Base-by-base conservation (phyloP, 176 grass and related monocot genomes). In the Triticum timopheevii region DNA sequence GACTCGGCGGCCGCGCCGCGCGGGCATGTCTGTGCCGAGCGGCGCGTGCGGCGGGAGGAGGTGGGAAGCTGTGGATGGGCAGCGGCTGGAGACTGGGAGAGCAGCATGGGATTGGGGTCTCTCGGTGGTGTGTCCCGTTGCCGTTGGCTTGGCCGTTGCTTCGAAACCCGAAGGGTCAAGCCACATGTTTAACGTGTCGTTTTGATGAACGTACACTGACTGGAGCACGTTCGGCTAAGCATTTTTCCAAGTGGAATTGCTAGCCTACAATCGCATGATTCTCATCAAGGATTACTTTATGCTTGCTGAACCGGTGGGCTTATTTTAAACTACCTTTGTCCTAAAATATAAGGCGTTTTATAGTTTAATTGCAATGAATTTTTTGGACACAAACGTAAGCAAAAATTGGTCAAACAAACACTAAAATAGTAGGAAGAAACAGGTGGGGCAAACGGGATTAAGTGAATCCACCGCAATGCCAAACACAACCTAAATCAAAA, bases 71-170 rank as follows among this genome's bases (percentile, higher is more conserved):
- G 74, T 31, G 78, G 76, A 42, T 40, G 54, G 69, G 77, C 10
- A 69, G 70, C 61, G 8, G 81, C 81, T 33, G 85, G 69, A 79
- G 76, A 81, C 13, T 70, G 76, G 85, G 69, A 85, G 69, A 76
- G 61, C 81, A 19, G 87, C 83, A 85, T 88, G 82, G 71, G 22
- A 50, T 67, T 85, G 86, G 71, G 47, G 15, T 28, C 72, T 50
- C 61, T 77, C 27, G 76, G 30, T 34, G 65, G 16, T 24, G 52
- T 52, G 87, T 64, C 52, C 49, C 0, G 49, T 19, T 17, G 50
- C 13, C 17, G 65, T 63, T 30, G 56, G 66, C 65, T 63, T 30
- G 56, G 66, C 65, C 63, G 42, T 75, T 50, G 72, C 24, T 75
- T 50, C 72, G 1, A 20, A 76, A 12, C 73, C 25, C 16, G 15